Evolutionary conservation across 2,329 filamentous ascomycete species (phyloP).

Genomic region (Diatrype stigma): DNA sequence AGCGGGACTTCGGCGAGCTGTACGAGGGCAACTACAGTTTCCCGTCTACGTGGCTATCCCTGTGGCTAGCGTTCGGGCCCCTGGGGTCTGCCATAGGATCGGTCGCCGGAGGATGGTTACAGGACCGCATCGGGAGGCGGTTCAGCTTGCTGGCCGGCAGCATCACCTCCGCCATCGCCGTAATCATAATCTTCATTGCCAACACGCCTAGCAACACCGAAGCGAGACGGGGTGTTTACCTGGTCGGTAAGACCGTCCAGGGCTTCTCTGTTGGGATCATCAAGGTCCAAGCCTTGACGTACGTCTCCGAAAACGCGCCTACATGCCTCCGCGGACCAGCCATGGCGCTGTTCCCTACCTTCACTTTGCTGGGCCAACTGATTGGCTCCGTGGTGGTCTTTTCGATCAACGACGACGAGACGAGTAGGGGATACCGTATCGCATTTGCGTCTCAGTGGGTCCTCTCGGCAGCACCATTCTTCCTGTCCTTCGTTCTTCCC

Average conservation of each 20-base stretch:
- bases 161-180: slow-evolving; percentile 31
- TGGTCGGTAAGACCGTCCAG: slow-evolving; percentile 42
- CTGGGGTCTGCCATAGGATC: slow-evolving; percentile 36
- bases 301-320: slow-evolving; percentile 47
- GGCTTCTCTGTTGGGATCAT: slow-evolving; percentile 42
- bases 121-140: slow-evolving; percentile 36
- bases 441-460: slow-evolving; percentile 42
- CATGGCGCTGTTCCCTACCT: slow-evolving; percentile 45
- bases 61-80: slow-evolving; percentile 38
- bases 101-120: slow-evolving; percentile 32
- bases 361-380: slow-evolving; percentile 45
- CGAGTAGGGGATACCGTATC: slow-evolving; percentile 32
- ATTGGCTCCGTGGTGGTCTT: slow-evolving; percentile 40
- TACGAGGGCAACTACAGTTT: slow-evolving; percentile 30
- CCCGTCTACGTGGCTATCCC: slow-evolving; percentile 39
- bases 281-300: slow-evolving; percentile 40
- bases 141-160: slow-evolving; percentile 31
- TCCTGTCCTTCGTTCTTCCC: slow-evolving; percentile 41
- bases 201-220: slow-evolving; percentile 24
- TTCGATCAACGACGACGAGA: slow-evolving; percentile 20
- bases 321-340: slow-evolving; percentile 40
- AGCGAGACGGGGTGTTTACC: slow-evolving; percentile 27
- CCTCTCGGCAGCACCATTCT: slow-evolving; percentile 37
- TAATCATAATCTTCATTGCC: slow-evolving; percentile 31
- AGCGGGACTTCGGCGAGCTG: slow-evolving; percentile 29